These are phyloP conservation scores for Vitis hybrid DNA, from an alignment of 177 flowering plant species.

Conservation along the genomic window DNA sequence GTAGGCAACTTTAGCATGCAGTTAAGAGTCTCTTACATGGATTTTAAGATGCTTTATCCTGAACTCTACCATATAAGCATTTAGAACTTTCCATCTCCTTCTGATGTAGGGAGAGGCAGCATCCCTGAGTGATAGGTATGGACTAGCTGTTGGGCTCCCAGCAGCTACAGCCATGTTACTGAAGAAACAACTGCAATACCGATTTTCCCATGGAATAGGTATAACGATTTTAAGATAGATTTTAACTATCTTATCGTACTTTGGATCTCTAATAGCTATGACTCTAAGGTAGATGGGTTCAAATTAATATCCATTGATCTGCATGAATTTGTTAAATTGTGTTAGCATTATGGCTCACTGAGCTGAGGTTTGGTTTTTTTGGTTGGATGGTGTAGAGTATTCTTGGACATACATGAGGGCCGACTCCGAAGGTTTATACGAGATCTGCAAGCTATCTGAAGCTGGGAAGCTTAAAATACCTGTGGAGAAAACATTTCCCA, in stretches of 20 bases:
- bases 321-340: too few species aligned
- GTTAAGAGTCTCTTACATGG: not conserved
- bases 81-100: slow-evolving; percentile 11
- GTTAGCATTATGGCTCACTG: too few species aligned
- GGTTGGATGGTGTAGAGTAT: slow-evolving; percentile 54
- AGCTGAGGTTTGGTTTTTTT: not conserved
- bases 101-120: slow-evolving; percentile 85
- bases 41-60: not conserved
- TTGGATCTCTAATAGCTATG: not conserved
- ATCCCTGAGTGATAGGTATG: slow-evolving; percentile 78
- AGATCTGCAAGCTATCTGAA: slow-evolving; percentile 66
- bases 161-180: slow-evolving; percentile 54
- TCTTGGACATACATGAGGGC: slow-evolving; percentile 95
- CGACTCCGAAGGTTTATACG: slow-evolving; percentile 79
- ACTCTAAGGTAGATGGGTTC: too few species aligned
- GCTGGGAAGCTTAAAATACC: slow-evolving; percentile 80
- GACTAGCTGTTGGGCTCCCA: slow-evolving; percentile 77
- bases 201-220: slow-evolving; percentile 90
- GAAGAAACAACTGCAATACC: slow-evolving; percentile 79
- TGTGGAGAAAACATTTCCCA: slow-evolving; percentile 82
- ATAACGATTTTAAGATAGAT: too few species aligned
- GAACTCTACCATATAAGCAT: not conserved
- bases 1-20: slow-evolving; percentile 30
- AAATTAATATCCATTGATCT: too few species aligned
- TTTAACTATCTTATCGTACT: not conserved